Base-by-base conservation (phyloP, 768 basidiomycete genomes). In the Baorangia bicolor region DNA sequence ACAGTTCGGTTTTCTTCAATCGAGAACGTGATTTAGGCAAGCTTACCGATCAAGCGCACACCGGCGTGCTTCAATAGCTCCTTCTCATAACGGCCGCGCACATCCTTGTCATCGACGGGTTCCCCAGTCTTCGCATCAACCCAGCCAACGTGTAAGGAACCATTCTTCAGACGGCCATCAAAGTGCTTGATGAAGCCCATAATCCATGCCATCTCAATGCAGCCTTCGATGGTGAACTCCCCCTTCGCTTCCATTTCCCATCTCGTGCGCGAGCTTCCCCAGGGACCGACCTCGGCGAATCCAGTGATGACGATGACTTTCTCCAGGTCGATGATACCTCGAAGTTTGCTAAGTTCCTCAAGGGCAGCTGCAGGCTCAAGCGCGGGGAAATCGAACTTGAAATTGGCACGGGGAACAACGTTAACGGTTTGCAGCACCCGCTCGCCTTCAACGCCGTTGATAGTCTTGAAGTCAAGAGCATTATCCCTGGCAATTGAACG, bases 191-290 rank as follows among this genome's bases (percentile, higher is more conserved):
- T 97, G 75, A 84, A 85, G 39, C 97, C 96, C 92, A 95, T 98
- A 74, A 98, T 87, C 95, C 96, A 99, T 3, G 96, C 95, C 91
- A 99, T 96, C 77, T 99, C 97, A 66, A 99, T 97, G 67, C 92
- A 93, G 20, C 97, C 97, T 72, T 97, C 90, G 64, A 98, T 95
- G 2, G 95, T 94, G 73, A 98, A 89, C 67, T 96, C 87, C n/a
- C 97, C 96, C 43, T 86, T 82, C 43, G 94, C 95, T 70, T 99
- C 97, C 94, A 99, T 98, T 77, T 99, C 97, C 97, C 97, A 99
- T 56, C 97, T 86, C 3, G 97, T 99, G 56, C 97, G 86, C 16
- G 96, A 90, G 68, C 92, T 94, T 61, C 97, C 97, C 95, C 96
- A 99, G 13, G 97, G 97, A 2, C 97, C 90, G 48, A 98, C 93